A percentile compares a stretch with the other conserved stretches of the same genome.
Conservation (phyloP, 2,329 filamentous ascomycete genomes). For the Arthrobotrys entomopaga region DNA sequence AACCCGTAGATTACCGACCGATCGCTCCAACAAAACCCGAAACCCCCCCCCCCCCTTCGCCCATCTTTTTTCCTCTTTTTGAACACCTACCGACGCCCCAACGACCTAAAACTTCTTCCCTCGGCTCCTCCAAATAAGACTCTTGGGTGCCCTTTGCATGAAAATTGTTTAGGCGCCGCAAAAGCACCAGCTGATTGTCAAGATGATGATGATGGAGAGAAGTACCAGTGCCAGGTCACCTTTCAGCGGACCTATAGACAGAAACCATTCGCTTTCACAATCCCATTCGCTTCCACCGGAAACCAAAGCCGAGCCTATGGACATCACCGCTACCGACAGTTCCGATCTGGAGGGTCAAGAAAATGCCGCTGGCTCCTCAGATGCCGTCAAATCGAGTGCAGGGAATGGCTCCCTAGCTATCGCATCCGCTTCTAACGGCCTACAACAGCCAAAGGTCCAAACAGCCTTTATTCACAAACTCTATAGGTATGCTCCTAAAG, state of each 20-base stretch:
- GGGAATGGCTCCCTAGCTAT: slow-evolving; percentile 32
- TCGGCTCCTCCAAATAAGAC: not conserved
- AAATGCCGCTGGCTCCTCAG: slow-evolving; percentile 12
- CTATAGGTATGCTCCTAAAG: slow-evolving; percentile 78
- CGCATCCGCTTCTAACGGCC: slow-evolving; percentile 64
- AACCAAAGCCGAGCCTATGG: slow-evolving; percentile 47
- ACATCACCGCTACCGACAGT: slow-evolving; percentile 30
- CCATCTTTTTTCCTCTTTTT: slow-evolving; percentile 3
- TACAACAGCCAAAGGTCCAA: slow-evolving; percentile 96
- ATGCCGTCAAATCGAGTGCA: slow-evolving; percentile 69
- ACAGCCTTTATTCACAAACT: slow-evolving; percentile 99
- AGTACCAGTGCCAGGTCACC: slow-evolving; percentile 54
- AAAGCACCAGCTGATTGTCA: slow-evolving; percentile 20
- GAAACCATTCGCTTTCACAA: slow-evolving; percentile 47
- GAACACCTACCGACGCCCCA: not conserved
- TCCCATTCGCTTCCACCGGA: slow-evolving; percentile 39
- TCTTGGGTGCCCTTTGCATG: not conserved
- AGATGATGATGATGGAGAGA: slow-evolving; percentile 56
- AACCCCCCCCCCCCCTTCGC: slow-evolving; percentile 7
- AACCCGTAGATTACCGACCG: slow-evolving; percentile 21
- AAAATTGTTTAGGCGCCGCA: not conserved
- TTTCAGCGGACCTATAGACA: slow-evolving; percentile 50
- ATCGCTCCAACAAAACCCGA: not conserved
- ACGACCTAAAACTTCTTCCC: not conserved
- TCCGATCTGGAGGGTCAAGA: slow-evolving; percentile 44